Evolutionary conservation across 73 alveolate genomes (phyloP).

Genomic region (Paraurostyla sp.): DNA sequence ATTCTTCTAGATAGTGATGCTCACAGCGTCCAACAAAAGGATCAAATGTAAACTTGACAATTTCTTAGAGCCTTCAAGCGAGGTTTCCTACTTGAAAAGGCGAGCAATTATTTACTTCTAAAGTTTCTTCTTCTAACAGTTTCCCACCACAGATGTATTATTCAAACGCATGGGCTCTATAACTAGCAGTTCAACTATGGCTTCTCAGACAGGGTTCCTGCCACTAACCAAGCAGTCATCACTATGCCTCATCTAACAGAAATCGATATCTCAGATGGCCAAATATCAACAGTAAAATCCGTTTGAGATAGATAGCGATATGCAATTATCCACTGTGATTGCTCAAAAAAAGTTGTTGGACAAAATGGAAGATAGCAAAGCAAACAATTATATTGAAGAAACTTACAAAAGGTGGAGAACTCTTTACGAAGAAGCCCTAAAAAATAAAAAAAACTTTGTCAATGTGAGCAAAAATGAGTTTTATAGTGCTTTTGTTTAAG

Average conservation of each 20-base stretch:
- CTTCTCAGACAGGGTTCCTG: slow-evolving; percentile 26
- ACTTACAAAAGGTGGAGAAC: slow-evolving; percentile 42
- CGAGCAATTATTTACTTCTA: slow-evolving; percentile 40
- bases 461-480: background rate
- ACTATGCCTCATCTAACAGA: background rate
- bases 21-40: slow-evolving; percentile 36
- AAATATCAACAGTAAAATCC: background rate
- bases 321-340: background rate
- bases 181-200: slow-evolving; percentile 48
- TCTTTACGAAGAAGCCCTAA: background rate
- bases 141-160: slow-evolving; percentile 43
- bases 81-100: slow-evolving; percentile 55
- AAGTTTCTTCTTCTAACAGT: slow-evolving; percentile 50
- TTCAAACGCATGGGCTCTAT: slow-evolving; percentile 23
- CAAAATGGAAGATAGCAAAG: slow-evolving; percentile 23
- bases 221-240: slow-evolving; percentile 48
- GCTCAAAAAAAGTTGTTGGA: background rate
- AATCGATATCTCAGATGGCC: background rate
- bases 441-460: slow-evolving; percentile 29
- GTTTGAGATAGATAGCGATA: slow-evolving; percentile 8
- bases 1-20: slow-evolving; percentile 53
- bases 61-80: slow-evolving; percentile 43
- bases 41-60: slow-evolving; percentile 37
- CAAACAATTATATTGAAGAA: slow-evolving; percentile 10
- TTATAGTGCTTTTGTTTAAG: slow-evolving; percentile 18